Evolutionary conservation across 176 grass and related monocot genomes (phyloP), one percentile per base, ranked within the genome.

Genomic region (Miscanthus lutarioriparius): DNA sequence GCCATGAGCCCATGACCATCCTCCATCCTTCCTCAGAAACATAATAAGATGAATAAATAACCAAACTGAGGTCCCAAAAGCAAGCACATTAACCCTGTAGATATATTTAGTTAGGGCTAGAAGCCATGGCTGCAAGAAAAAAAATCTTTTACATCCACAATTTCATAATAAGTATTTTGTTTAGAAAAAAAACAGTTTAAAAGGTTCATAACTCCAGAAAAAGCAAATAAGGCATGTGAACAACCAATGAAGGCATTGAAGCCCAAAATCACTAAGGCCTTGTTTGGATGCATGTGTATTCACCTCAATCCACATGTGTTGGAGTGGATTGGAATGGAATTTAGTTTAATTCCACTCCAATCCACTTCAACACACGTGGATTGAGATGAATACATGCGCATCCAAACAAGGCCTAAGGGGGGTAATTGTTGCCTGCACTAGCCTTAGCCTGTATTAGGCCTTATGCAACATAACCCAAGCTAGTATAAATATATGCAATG

Each of bases 21-120:
- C 44, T 47, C 44, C 44, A 44, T 20, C 23, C 33, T 19, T 36
- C 17, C 25, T 33, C 13, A 35, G 20, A 45, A 27, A 39, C 19
- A 76, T n/a, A 20, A 39, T 30, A 30, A 30, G 28, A 30, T 30
- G 28, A 22, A 61, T 4, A 49, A 61, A 56, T 77, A 20, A 25
- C 11, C 10, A 59, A 37, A 37, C 20, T 23, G 6, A 38, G 6
- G 13, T 7, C 74, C 30, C 74, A 39, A 61, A 58, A 59, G 74
- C 51, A 61, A 77, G 51, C 10, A 59, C 5, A 56, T 62, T 25
- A 53, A 54, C 66, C 66, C 79, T 81, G 65, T 47, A 70, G 22
- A 81, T 19, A 38, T 19, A 81, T 70, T 53, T 56, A 54, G 20
- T 81, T 81, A 70, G 56, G 64, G 41, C 37, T 64, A 12, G 8